A percentile compares a stretch with the other conserved stretches of the same genome.
These are phyloP conservation scores for Galerina sulciceps DNA, from an alignment of 768 basidiomycete species.

Conservation along the genomic window DNA sequence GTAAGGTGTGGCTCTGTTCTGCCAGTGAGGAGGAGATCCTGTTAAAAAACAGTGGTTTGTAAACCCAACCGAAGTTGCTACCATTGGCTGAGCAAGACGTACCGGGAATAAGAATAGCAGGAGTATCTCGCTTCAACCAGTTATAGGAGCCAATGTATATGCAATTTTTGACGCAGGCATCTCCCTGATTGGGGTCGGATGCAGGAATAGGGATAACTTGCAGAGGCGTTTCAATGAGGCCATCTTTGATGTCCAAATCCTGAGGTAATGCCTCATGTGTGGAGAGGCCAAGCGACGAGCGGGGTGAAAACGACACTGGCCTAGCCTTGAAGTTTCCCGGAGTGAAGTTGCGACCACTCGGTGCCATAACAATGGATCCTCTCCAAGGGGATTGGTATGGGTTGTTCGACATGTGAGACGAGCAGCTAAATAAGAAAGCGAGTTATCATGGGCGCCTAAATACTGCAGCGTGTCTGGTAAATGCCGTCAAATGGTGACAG, in stretches of 20 bases:
- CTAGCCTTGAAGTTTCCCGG: constrained; percentile 7
- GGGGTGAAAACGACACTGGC: constrained; percentile 8
- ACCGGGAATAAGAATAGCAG: constrained; percentile 61
- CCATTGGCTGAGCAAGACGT: neutral
- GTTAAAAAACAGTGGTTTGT: neutral
- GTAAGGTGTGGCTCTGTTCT: constrained; percentile 49
- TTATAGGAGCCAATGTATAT: constrained; percentile 59
- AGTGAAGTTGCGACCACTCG: constrained; percentile 17
- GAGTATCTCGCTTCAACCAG: constrained; percentile 45
- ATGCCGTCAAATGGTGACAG: constrained; percentile 6
- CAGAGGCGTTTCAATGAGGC: constrained; percentile 30
- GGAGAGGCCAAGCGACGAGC: neutral
- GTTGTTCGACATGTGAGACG: constrained; percentile 6
- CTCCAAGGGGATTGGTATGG: constrained; percentile 28
- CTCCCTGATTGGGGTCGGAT: constrained; percentile 22
- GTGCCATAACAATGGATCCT: constrained; percentile 27
- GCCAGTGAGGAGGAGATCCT: constrained; percentile 70
- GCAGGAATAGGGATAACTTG: constrained; percentile 30
- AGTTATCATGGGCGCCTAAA: constrained; percentile 11
- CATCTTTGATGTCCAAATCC: constrained; percentile 41
- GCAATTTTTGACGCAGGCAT: constrained; percentile 27
- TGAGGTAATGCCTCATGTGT: constrained; percentile 29
- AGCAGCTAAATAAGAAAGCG: neutral
- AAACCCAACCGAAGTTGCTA: neutral
- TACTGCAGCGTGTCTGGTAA: constrained; percentile 9